A percentile compares a stretch with the other conserved stretches of the same genome.
phyloP scores from a whole-genome alignment of 768 basidiomycete genomes.

The Pleurotus eryngii region DNA sequence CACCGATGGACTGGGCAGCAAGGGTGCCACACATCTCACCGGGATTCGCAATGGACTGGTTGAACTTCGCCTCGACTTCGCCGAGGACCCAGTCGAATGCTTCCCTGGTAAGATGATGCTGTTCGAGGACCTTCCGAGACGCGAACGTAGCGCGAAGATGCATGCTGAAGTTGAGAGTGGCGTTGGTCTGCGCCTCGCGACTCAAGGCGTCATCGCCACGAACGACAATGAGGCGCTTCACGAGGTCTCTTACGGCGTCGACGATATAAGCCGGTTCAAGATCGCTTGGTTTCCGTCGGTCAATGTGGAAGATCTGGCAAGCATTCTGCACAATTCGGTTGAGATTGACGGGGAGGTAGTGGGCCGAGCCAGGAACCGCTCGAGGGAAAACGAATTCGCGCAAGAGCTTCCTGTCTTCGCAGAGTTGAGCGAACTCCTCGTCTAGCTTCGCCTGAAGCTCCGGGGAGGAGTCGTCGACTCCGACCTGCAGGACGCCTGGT shows the following conservation, averaged over 20 bases:
- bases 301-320: slow-evolving; percentile 95
- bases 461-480: slow-evolving; percentile 79
- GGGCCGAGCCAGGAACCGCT: slow-evolving; percentile 63
- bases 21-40: slow-evolving; percentile 99
- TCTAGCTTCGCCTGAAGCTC: slow-evolving; percentile 85
- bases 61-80: slow-evolving; percentile 95
- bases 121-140: slow-evolving; percentile 81
- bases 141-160: slow-evolving; percentile 90
- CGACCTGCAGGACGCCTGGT: slow-evolving; percentile 78
- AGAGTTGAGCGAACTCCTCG: slow-evolving; percentile 56
- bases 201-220: slow-evolving; percentile 80
- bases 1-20: slow-evolving; percentile 97
- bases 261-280: slow-evolving; percentile 87
- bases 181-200: slow-evolving; percentile 78
- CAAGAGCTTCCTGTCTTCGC: slow-evolving; percentile 72
- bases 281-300: slow-evolving; percentile 89
- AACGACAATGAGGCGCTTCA: slow-evolving; percentile 78
- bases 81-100: slow-evolving; percentile 98
- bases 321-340: slow-evolving; percentile 95
- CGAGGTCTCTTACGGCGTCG: slow-evolving; percentile 71
- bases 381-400: slow-evolving; percentile 84
- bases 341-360: slow-evolving; percentile 94
- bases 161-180: slow-evolving; percentile 90
- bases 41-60: slow-evolving; percentile 85
- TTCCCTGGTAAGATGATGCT: slow-evolving; percentile 83